Conservation (phyloP, 2,329 filamentous ascomycete species). For the Pseudocercospora pini-densiflorae region DNA sequence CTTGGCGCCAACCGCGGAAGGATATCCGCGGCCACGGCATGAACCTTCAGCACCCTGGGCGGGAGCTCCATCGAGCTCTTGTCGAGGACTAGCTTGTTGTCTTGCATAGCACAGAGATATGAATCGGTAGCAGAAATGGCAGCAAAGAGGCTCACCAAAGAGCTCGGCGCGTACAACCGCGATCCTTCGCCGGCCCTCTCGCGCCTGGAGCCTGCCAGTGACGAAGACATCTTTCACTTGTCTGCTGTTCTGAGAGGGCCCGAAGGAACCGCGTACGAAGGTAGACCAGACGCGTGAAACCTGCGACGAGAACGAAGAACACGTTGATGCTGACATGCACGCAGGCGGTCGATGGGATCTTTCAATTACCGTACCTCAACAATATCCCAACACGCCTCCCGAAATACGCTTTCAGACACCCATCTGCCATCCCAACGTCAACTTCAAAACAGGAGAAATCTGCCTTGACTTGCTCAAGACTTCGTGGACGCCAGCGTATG, state of each 20-base stretch:
- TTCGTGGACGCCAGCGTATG: constrained; percentile 85
- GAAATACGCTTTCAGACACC: constrained; percentile 80
- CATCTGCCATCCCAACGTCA: constrained; percentile 83
- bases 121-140: constrained; percentile 32
- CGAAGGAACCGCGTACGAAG: constrained; percentile 63
- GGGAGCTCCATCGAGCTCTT: neutral
- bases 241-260: constrained; percentile 65
- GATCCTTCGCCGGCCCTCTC: constrained; percentile 62
- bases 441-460: constrained; percentile 80
- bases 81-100: neutral
- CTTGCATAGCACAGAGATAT: neutral
- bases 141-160: constrained; percentile 64
- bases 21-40: neutral
- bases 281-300: constrained; percentile 41
- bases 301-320: neutral
- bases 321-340: neutral
- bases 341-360: constrained; percentile 81
- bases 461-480: constrained; percentile 83
- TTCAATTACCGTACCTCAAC: constrained; percentile 72
- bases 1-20: neutral
- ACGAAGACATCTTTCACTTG: constrained; percentile 64
- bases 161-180: constrained; percentile 62
- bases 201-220: constrained; percentile 60
- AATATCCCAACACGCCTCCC: constrained; percentile 81
- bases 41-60: neutral